Evolutionary conservation across 139 green algal species (phyloP), one percentile per base, ranked within the genome.

Genomic region (Asterochloris erici): DNA sequence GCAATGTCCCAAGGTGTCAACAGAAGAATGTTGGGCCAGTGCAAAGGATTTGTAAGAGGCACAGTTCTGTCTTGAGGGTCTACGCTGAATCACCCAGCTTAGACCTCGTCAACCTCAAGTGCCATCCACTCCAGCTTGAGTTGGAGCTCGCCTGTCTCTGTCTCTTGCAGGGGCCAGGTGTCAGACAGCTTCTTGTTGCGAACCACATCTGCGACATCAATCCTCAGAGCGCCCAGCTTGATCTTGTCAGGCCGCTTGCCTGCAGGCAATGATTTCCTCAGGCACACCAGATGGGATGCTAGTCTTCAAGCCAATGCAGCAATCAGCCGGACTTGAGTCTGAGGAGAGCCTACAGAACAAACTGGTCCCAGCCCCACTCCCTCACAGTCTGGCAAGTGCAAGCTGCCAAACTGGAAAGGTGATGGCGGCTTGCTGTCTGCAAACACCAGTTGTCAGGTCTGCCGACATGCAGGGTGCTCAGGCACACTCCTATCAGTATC

Each of bases 101-200:
- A 80, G 13, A 80, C 23, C 11, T 38, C 28, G 19, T 64, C 76
- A 14, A 84, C 13, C 54, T 82, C 60, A n/a, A 86, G 11, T 16
- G 77, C 28, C 29, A 62, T 86, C 83, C 83, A 86, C 2, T 79
- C 70, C 60, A 86, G 62, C 21, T 61, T 69, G 12, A 89, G 27
- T 12, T 69, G 26, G 27, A 89, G 83, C 47, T 87, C 83, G 0
- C 84, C 82, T 77, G 85, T 74, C 76, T 90, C 80, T 23, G 81
- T 82, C 64, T 90, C 87, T 82, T 89, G 79, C 17, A 82, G 87
- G n/a, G 90, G 78, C 84, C 85, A 95, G 10, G 83, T 85, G 77
- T 95, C 91, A 77, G 91, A 88, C 68, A 95, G 70, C 15, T 70
- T 69, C 23, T 84, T 85, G 68, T 93, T 93, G 69, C 89, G 86